Evolutionary conservation across 2,329 filamentous ascomycete genomes (phyloP).

Genomic region (Dactylellina haptotyla): DNA sequence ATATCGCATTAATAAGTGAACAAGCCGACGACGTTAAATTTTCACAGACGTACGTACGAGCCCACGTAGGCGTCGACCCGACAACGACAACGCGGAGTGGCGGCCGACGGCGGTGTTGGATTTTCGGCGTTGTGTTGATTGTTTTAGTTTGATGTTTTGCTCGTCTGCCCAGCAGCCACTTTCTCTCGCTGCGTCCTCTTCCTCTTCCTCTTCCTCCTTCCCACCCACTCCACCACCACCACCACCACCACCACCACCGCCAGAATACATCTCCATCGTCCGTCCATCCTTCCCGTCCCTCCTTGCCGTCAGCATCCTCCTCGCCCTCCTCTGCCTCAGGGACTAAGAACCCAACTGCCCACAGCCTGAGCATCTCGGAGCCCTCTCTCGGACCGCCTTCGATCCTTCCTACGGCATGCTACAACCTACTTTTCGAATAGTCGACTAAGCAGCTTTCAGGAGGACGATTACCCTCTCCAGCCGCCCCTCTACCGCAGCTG

Average conservation of each 20-base stretch:
- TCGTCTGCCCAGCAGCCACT: constrained; percentile 21
- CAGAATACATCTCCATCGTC: too few species aligned
- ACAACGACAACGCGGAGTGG: constrained; percentile 21
- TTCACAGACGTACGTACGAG: background rate
- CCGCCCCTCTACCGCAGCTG: constrained; percentile 35
- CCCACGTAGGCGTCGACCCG: constrained; percentile 8
- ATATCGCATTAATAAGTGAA: too few species aligned
- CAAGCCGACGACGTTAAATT: too few species aligned
- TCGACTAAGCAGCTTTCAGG: constrained; percentile 20
- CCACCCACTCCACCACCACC: background rate
- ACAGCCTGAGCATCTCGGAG: constrained; percentile 2
- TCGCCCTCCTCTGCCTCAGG: constrained; percentile 16
- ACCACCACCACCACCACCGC: too few species aligned
- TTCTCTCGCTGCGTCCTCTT: constrained; percentile 8
- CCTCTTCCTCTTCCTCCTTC: constrained; percentile 24
- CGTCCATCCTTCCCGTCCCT: background rate
- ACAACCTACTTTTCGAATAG: background rate
- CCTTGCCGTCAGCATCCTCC: background rate
- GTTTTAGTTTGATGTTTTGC: constrained; percentile 19
- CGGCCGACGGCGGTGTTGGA: constrained; percentile 26
- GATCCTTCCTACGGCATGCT: constrained; percentile 22
- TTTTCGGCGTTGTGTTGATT: constrained; percentile 43
- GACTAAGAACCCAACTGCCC: background rate
- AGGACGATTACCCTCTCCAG: constrained; percentile 19
- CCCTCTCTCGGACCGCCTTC: background rate